These are phyloP conservation scores for Aspergillus arachidicola DNA, from an alignment of 2,329 filamentous ascomycete genomes.

Conservation along the genomic window DNA sequence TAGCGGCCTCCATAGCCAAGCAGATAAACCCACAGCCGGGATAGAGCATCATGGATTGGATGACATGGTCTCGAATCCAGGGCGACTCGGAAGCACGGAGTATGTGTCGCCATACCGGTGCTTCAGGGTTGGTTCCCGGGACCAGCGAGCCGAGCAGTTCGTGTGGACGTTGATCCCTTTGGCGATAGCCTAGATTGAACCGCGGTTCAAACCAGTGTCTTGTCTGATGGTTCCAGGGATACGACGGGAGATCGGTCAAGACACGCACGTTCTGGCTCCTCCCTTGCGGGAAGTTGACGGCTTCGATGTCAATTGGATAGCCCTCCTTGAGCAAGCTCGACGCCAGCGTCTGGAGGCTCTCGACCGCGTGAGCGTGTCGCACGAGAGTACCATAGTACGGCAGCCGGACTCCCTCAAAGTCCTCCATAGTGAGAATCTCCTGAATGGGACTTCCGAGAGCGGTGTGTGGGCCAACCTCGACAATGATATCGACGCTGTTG, in stretches of 20 bases:
- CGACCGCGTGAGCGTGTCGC: too few species aligned
- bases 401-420: not conserved
- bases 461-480: not conserved
- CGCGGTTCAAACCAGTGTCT: conserved; percentile 15
- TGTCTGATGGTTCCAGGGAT: conserved; percentile 19
- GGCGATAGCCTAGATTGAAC: conserved; percentile 9
- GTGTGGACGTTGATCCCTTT: conserved; percentile 10
- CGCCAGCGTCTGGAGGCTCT: too few species aligned
- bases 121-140: too few species aligned
- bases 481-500: not conserved
- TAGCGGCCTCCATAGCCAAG: too few species aligned
- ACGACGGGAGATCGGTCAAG: conserved; percentile 17
- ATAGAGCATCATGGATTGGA: too few species aligned
- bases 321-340: too few species aligned
- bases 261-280: not conserved
- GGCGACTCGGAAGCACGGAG: too few species aligned
- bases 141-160: conserved; percentile 18
- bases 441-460: not conserved
- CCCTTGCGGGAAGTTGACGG: not conserved
- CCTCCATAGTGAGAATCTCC: not conserved
- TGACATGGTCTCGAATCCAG: too few species aligned
- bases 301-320: too few species aligned
- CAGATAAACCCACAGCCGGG: too few species aligned
- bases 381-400: not conserved
- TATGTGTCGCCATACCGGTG: too few species aligned